These are phyloP conservation scores for Coemansia sp. DNA, from an alignment of 192 early-diverging fungal genomes.

Conservation along the genomic window DNA sequence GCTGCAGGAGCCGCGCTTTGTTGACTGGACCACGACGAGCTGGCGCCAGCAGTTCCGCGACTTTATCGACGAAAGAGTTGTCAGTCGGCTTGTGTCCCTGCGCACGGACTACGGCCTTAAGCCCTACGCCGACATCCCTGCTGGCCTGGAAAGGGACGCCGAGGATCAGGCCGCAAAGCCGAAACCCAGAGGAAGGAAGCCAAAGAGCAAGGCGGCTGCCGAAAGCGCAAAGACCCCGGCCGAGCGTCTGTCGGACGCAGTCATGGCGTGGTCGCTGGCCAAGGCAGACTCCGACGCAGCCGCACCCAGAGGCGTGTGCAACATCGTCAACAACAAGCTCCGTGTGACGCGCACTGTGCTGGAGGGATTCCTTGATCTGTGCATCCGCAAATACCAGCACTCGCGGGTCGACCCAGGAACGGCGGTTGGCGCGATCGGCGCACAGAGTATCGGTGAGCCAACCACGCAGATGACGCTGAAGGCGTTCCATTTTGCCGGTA, in stretches of 20 bases:
- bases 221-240: not conserved
- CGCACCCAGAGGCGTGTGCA: slow-evolving; percentile 39
- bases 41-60: slow-evolving; percentile 65
- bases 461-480: slow-evolving; percentile 99
- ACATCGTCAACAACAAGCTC: slow-evolving; percentile 64
- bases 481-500: slow-evolving; percentile 99
- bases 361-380: slow-evolving; percentile 73
- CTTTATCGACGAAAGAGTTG: slow-evolving; percentile 62
- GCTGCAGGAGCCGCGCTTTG: slow-evolving; percentile 54
- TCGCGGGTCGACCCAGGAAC: slow-evolving; percentile 95
- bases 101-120: slow-evolving; percentile 46
- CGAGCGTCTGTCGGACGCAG: slow-evolving; percentile 11
- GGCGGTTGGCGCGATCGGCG: slow-evolving; percentile 95
- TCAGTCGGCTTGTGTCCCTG: slow-evolving; percentile 59
- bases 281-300: slow-evolving; percentile 19
- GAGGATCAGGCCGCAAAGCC: slow-evolving; percentile 8
- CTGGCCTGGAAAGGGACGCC: not conserved
- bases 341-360: slow-evolving; percentile 77
- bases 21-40: slow-evolving; percentile 31
- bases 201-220: slow-evolving; percentile 33
- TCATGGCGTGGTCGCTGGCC: slow-evolving; percentile 34
- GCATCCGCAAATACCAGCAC: slow-evolving; percentile 79
- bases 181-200: slow-evolving; percentile 32
- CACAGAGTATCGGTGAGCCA: slow-evolving; percentile 97
- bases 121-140: slow-evolving; percentile 23